Evolutionary conservation across 129 eudicot genomes (phyloP).

Genomic region (Deinandra increscens): DNA sequence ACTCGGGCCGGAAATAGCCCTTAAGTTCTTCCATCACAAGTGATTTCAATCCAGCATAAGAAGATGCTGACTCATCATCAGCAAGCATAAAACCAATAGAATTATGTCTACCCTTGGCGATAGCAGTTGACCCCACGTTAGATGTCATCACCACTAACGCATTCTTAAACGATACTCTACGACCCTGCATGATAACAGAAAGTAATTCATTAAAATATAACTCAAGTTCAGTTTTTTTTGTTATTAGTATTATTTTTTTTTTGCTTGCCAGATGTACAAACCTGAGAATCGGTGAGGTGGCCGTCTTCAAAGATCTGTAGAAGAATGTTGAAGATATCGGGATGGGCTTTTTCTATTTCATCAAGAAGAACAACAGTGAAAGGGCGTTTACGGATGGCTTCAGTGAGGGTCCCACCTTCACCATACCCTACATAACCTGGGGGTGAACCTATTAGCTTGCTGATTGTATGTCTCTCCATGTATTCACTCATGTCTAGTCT

Average conservation of each 20-base stretch:
- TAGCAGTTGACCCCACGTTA: constrained; percentile 77
- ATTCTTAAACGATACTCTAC: constrained; percentile 83
- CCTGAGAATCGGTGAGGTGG: constrained; percentile 96
- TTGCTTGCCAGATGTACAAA: constrained; percentile 29
- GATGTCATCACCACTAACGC: constrained; percentile 89
- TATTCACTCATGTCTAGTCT: constrained; percentile 95
- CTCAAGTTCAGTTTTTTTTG: background rate
- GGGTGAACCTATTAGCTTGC: constrained; percentile 89
- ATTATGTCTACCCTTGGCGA: constrained; percentile 68
- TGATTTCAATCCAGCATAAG: constrained; percentile 75
- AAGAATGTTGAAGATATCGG: constrained; percentile 82
- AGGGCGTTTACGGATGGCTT: constrained; percentile 81
- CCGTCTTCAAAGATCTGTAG: constrained; percentile 94
- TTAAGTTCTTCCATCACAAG: constrained; percentile 76
- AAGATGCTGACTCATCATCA: constrained; percentile 51
- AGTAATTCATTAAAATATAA: background rate
- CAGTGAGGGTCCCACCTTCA: constrained; percentile 89
- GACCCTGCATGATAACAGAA: constrained; percentile 48
- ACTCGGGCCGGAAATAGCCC: constrained; percentile 76
- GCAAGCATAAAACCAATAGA: constrained; percentile 52
- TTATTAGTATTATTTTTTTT: background rate
- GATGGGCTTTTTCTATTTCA: constrained; percentile 94
- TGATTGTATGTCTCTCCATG: constrained; percentile 93
- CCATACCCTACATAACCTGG: constrained; percentile 96
- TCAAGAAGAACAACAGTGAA: constrained; percentile 85